Conservation (phyloP, 2,329 filamentous ascomycete species). For the Sporothrix phasma region DNA sequence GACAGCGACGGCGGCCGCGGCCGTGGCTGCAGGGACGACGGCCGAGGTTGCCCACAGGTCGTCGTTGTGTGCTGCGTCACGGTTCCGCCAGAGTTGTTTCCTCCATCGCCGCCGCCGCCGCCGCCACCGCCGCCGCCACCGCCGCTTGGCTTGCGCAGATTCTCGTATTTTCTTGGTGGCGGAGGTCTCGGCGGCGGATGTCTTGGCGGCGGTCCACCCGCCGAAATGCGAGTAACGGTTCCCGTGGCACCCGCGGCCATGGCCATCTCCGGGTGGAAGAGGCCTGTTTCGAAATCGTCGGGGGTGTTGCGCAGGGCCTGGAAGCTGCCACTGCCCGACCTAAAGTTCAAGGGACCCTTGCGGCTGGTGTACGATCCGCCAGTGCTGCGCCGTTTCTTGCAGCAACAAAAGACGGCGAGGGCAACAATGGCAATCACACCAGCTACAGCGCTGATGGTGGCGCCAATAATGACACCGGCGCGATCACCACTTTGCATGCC, state of each 20-base stretch:
- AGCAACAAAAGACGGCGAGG: slow-evolving; percentile 32
- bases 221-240: background rate
- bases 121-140: background rate
- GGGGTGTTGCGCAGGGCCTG: slow-evolving; percentile 29
- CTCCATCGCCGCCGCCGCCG: background rate
- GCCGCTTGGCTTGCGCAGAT: slow-evolving; percentile 7
- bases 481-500: slow-evolving; percentile 20
- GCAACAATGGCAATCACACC: slow-evolving; percentile 34
- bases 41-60: slow-evolving; percentile 6
- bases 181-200: slow-evolving; percentile 13
- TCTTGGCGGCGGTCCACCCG: slow-evolving; percentile 7
- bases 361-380: background rate
- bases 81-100: background rate
- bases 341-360: background rate
- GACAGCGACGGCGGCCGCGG: background rate
- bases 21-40: slow-evolving; percentile 5
- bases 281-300: slow-evolving; percentile 25
- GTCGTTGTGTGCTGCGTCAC: background rate
- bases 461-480: slow-evolving; percentile 45
- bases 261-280: slow-evolving; percentile 14
- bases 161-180: slow-evolving; percentile 19
- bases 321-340: slow-evolving; percentile 25
- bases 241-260: background rate
- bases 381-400: slow-evolving; percentile 31
- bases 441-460: slow-evolving; percentile 42